phyloP scores from a whole-genome alignment of 306 rosid genomes.

The Trichosanthes cucumerina region DNA sequence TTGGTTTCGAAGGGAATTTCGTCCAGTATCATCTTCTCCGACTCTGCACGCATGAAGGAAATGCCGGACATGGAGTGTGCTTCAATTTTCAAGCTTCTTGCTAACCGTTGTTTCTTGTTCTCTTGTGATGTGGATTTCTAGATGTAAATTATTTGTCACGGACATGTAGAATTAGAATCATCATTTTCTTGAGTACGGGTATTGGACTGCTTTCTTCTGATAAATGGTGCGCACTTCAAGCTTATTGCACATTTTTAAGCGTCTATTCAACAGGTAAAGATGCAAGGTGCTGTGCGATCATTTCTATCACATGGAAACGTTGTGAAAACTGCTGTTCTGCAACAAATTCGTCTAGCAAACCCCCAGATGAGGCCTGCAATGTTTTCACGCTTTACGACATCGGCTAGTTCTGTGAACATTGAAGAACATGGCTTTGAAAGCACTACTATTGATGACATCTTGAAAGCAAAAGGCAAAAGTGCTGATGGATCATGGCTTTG shows the following conservation, averaged over 20 bases:
- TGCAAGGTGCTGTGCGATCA: slow-evolving; percentile 74
- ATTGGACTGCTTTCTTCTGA: not conserved
- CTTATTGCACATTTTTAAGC: not conserved
- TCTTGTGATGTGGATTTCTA: not conserved
- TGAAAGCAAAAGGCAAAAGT: slow-evolving; percentile 65
- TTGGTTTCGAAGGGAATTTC: no score
- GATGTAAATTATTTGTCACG: not conserved
- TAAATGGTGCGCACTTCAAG: not conserved
- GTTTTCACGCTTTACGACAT: slow-evolving; percentile 53
- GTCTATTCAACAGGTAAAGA: slow-evolving; percentile 26
- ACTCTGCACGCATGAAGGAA: not conserved
- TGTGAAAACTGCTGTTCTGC: slow-evolving; percentile 66
- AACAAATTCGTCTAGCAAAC: slow-evolving; percentile 59
- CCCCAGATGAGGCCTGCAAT: slow-evolving; percentile 62
- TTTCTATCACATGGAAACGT: slow-evolving; percentile 49
- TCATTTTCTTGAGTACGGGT: not conserved
- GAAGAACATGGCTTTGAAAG: slow-evolving; percentile 99
- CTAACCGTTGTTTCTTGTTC: not conserved
- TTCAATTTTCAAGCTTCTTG: not conserved
- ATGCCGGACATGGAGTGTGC: not conserved
- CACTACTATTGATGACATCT: slow-evolving; percentile 71
- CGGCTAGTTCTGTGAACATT: slow-evolving; percentile 42
- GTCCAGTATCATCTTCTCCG: no score
- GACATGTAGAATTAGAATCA: no score
- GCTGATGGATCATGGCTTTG: slow-evolving; percentile 99